Conservation (phyloP, 345 rosid genomes). For the Diplotaxis tenuifolia region DNA sequence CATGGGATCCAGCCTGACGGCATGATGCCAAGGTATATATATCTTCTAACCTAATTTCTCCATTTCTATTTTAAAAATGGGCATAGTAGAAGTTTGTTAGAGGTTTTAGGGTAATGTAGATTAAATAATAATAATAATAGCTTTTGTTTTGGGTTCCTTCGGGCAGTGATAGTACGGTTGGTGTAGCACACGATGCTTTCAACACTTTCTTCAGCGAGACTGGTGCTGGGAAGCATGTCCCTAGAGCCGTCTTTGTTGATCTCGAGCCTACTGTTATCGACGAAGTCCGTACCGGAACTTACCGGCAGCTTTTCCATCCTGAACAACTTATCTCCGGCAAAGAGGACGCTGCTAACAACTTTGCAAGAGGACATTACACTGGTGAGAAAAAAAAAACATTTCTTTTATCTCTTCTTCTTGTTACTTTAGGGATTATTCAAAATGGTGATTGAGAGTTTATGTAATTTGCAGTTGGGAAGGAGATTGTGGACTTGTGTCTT, state of each 20-base stretch:
- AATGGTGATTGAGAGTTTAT: not conserved
- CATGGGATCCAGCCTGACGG: too few species aligned
- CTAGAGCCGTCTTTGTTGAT: slow-evolving; percentile 36
- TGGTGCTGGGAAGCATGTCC: slow-evolving; percentile 35
- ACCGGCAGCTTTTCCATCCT: slow-evolving; percentile 69
- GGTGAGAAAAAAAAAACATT: slow-evolving; percentile 29
- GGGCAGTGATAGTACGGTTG: slow-evolving; percentile 31
- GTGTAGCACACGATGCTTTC: slow-evolving; percentile 16
- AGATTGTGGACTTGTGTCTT: slow-evolving; percentile 64
- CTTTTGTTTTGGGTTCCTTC: not conserved
- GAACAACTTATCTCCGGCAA: slow-evolving; percentile 73
- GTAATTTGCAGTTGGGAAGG: slow-evolving; percentile 55
- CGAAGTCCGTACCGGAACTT: slow-evolving; percentile 37
- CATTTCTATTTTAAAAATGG: too few species aligned
- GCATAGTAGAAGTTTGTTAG: too few species aligned
- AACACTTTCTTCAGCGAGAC: slow-evolving; percentile 38
- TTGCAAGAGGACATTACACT: slow-evolving; percentile 68
- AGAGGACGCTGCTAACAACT: slow-evolving; percentile 74
- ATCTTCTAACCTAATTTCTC: not conserved
- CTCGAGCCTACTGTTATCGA: slow-evolving; percentile 36
- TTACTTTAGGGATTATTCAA: not conserved
- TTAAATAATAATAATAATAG: not conserved
- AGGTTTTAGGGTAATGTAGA: not conserved
- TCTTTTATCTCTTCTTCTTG: not conserved
- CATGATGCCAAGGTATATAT: too few species aligned